Evolutionary conservation across 345 rosid genomes (phyloP).

Genomic region (Bruguiera sexangula): DNA sequence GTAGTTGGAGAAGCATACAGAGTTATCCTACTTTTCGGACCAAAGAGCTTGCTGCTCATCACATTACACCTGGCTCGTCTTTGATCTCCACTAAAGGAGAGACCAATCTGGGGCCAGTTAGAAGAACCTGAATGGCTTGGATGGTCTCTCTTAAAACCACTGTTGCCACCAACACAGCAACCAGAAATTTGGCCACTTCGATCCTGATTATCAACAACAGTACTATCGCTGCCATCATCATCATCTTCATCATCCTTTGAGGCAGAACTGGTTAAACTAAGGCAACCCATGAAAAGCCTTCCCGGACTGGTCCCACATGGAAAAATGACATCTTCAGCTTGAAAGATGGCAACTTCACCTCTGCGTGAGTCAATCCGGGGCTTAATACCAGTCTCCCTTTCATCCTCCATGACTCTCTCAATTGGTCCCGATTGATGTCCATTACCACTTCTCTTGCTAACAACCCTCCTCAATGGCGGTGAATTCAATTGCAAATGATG

Average conservation of each 20-base stretch:
- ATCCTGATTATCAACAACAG: constrained; percentile 28
- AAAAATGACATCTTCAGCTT: constrained; percentile 60
- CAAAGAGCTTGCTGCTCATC: constrained; percentile 32
- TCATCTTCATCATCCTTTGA: constrained; percentile 49
- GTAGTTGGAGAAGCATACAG: constrained; percentile 61
- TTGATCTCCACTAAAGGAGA: constrained; percentile 34
- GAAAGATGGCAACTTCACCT: constrained; percentile 42
- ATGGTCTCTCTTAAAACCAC: constrained; percentile 34
- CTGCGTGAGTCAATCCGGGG: constrained; percentile 35
- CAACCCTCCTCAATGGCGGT: constrained; percentile 44
- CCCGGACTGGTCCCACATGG: constrained; percentile 82
- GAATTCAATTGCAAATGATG: constrained; percentile 27
- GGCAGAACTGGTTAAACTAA: constrained; percentile 64
- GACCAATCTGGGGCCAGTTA: constrained; percentile 17
- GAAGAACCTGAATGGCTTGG: constrained; percentile 25
- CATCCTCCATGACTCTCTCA: constrained; percentile 23
- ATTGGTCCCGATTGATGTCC: constrained; percentile 31
- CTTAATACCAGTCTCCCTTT: constrained; percentile 35
- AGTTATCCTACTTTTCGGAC: constrained; percentile 52
- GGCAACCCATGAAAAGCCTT: constrained; percentile 81
- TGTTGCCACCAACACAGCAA: constrained; percentile 33
- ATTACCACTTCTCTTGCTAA: constrained; percentile 44
- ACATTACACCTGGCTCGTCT: constrained; percentile 21
- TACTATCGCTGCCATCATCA: constrained; percentile 23
- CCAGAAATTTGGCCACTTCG: constrained; percentile 48